A percentile compares a stretch with the other conserved stretches of the same genome.
phyloP scores from a whole-genome alignment of 441 rosid genomes.

The Metrosideros polymorpha region DNA sequence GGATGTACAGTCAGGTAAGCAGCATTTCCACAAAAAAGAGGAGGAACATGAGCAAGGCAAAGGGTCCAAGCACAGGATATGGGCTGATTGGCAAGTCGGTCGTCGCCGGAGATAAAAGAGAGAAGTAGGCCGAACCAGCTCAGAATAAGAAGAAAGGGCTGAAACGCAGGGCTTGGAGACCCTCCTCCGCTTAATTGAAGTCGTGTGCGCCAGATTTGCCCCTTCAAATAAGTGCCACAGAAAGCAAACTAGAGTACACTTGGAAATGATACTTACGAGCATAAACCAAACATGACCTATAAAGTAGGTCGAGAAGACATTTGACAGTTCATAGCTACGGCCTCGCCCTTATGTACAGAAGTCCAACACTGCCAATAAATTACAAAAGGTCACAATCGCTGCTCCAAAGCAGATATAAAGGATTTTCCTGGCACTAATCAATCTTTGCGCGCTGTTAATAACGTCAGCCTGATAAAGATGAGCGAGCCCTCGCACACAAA shows the following conservation, averaged over 20 bases:
- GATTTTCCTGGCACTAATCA: neutral
- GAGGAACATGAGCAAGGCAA: neutral
- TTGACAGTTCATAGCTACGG: neutral
- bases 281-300: neutral
- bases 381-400: neutral
- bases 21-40: neutral
- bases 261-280: neutral
- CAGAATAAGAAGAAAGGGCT: neutral
- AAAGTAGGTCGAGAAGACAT: neutral
- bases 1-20: neutral
- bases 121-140: neutral
- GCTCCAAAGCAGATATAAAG: neutral
- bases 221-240: neutral
- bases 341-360: neutral
- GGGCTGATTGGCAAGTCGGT: accelerated
- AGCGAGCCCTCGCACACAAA: neutral
- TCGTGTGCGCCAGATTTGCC: neutral
- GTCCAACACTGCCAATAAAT: neutral
- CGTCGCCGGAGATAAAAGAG: neutral
- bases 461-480: neutral
- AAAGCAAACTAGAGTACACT: neutral
- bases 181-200: neutral
- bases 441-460: neutral
- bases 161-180: neutral
- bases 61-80: neutral